A percentile compares a stretch with the other conserved stretches of the same genome.
Conservation (phyloP, 2,329 filamentous ascomycete genomes). For the Colletotrichum spinosum region DNA sequence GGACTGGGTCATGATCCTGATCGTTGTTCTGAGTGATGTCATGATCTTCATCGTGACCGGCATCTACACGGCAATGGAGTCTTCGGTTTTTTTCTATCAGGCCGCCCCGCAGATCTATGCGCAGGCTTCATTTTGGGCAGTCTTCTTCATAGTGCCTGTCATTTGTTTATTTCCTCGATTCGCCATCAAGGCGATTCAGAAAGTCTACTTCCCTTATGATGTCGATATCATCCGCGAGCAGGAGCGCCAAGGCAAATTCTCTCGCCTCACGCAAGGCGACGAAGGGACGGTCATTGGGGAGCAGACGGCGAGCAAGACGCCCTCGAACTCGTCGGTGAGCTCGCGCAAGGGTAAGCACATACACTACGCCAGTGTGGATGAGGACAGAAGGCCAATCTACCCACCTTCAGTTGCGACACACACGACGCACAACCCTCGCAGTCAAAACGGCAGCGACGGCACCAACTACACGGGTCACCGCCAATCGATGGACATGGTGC, state of each 20-base stretch:
- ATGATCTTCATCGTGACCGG: constrained; percentile 97
- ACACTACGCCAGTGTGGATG: constrained; percentile 76
- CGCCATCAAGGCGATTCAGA: constrained; percentile 86
- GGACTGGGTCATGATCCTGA: constrained; percentile 94
- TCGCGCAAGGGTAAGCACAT: constrained; percentile 67
- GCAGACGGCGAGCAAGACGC: constrained; percentile 43
- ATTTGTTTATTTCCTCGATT: constrained; percentile 91
- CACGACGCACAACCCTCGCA: constrained; percentile 82
- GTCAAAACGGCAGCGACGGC: constrained; percentile 92
- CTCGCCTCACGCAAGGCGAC: constrained; percentile 68
- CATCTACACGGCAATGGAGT: constrained; percentile 71
- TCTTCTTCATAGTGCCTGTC: constrained; percentile 81
- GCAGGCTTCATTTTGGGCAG: constrained; percentile 87
- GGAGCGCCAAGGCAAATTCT: constrained; percentile 84
- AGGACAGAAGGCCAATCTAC: constrained; percentile 93
- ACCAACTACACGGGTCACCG: constrained; percentile 85
- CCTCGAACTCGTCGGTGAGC: constrained; percentile 70
- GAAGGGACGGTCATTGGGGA: constrained; percentile 33
- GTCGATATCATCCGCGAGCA: constrained; percentile 97
- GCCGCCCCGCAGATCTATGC: constrained; percentile 83
- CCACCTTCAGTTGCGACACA: constrained; percentile 88
- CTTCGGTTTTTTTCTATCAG: constrained; percentile 71
- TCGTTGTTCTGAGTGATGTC: constrained; percentile 84
- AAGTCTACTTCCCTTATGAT: constrained; percentile 92
- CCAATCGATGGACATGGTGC: constrained; percentile 65